Conservation (phyloP, 805 yeast genomes). For the Metschnikowia proteae region DNA sequence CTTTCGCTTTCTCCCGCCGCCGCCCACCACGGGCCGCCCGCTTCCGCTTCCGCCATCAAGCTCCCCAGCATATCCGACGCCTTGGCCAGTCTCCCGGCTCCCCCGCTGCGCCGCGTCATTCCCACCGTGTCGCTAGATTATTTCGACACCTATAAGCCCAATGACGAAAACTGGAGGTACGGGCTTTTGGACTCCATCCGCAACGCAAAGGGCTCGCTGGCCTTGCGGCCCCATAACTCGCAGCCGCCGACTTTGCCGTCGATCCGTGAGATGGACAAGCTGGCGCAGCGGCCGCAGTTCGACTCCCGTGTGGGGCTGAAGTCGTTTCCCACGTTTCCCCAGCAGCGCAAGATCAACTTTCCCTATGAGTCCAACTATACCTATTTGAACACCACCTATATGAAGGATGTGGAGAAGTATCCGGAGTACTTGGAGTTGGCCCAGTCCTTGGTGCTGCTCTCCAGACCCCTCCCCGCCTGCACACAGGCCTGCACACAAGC, state of each 20-base stretch:
- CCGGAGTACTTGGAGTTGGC: slow-evolving; percentile 49
- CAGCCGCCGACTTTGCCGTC: slow-evolving; percentile 10
- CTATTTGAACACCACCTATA: slow-evolving; percentile 45
- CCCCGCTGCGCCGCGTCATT: neutral
- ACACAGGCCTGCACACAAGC: neutral
- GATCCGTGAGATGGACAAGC: slow-evolving; percentile 10
- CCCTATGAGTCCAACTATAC: slow-evolving; percentile 54
- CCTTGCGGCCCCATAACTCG: neutral
- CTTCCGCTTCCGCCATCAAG: slow-evolving; percentile 8
- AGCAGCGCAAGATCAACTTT: slow-evolving; percentile 40
- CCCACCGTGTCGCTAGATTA: slow-evolving; percentile 44
- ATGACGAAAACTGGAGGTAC: slow-evolving; percentile 43
- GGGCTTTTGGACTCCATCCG: slow-evolving; percentile 37
- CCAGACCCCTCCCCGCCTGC: slow-evolving; percentile 13
- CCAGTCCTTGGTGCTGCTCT: slow-evolving; percentile 36
- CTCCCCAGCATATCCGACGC: slow-evolving; percentile 35
- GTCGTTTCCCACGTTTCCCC: slow-evolving; percentile 18
- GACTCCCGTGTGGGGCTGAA: slow-evolving; percentile 36
- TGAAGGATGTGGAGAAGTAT: slow-evolving; percentile 46
- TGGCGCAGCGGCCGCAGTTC: slow-evolving; percentile 29
- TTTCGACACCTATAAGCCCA: slow-evolving; percentile 43
- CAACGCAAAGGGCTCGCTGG: slow-evolving; percentile 14
- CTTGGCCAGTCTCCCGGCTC: neutral
- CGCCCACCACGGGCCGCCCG: neutral
- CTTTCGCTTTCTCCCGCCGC: neutral